Base-by-base conservation (phyloP, 2,329 filamentous ascomycete genomes). In the Hymenoscyphus occultus region DNA sequence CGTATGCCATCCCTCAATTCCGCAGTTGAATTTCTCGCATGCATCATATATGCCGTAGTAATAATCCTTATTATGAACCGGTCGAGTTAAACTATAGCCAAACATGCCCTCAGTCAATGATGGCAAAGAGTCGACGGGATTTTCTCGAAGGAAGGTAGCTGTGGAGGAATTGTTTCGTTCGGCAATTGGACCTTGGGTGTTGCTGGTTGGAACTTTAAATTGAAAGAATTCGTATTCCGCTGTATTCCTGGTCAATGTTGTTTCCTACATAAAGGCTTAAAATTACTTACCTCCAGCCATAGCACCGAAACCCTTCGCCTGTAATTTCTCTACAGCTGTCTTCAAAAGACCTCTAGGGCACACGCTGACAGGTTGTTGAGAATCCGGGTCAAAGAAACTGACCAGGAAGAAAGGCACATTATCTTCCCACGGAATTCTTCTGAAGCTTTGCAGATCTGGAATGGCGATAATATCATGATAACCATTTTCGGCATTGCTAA, bases 181-280 rank as follows among this genome's bases (percentile, higher is more conserved):
- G 22, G 81, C 75, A 39, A 80, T 77, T 22, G 80, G 77, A 45
- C 80, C 74, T 28, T 77, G 72, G 19, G 80, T 73, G 60, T 77
- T 71, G 56, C 77, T 75, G 61, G 76, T 68, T 10, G 93, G 93
- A 4, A 86, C 86, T 73, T 88, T 85, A 79, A 96, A 97, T 74
- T 95, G 92, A 81, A 90, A 97, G 83, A 97, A 97, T 74, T 97
- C 93, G 80, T 95, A 97, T 77, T 97, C 93, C 73, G 91, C 93
- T 96, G 42, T 31, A 31, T 5, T 19, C n/a, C 22, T 40, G 39
- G 63, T 74, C 72, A 35, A 48, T 10, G 40, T 2, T 39, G 48
- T 28, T 51, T 28, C 12, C 42, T 28, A 19, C 12, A 14, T 54
- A 61, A 4, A 16, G 19, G 13, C 54, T 42, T 28, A 14, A 22